Evolutionary conservation across 2,329 filamentous ascomycete species (phyloP).

Genomic region (Macroventuria anomochaeta): DNA sequence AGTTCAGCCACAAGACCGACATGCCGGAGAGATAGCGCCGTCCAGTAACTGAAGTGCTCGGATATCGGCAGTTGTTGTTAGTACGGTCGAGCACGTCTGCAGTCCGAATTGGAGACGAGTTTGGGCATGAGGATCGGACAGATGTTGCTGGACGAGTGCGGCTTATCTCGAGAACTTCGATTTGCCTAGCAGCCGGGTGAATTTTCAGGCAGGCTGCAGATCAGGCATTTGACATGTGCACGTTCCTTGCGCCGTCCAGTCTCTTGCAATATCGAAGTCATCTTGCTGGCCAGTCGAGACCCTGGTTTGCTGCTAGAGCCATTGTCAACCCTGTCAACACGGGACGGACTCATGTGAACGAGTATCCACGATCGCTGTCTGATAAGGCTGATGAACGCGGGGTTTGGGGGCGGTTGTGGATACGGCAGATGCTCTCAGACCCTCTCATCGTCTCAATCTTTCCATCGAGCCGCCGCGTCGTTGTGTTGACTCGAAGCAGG

Average conservation of each 20-base stretch:
- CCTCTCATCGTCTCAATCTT: not conserved
- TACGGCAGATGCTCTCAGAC: constrained; percentile 10
- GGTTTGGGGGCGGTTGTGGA: constrained; percentile 5
- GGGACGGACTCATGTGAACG: not conserved
- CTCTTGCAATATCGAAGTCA: not conserved
- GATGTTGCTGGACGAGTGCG: not conserved
- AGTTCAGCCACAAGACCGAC: constrained; percentile 1
- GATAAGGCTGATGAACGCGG: constrained; percentile 3
- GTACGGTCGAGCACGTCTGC: not conserved
- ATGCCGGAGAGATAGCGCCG: constrained; percentile 1
- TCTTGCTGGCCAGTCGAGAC: not conserved
- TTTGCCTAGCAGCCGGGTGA: not conserved
- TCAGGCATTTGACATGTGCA: not conserved
- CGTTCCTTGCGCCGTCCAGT: not conserved
- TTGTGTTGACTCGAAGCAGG: constrained; percentile 4
- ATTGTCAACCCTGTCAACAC: not conserved
- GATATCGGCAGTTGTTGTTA: not conserved
- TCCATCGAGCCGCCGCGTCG: not conserved
- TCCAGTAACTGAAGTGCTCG: not conserved
- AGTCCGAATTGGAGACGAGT: not conserved
- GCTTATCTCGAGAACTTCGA: not conserved
- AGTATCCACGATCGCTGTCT: not conserved
- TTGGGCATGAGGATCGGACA: not conserved
- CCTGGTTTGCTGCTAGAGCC: not conserved
- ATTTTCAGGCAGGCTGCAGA: not conserved